These are phyloP conservation scores for Citrus cavaleriei DNA, from an alignment of 345 rosid species.

Conservation along the genomic window DNA sequence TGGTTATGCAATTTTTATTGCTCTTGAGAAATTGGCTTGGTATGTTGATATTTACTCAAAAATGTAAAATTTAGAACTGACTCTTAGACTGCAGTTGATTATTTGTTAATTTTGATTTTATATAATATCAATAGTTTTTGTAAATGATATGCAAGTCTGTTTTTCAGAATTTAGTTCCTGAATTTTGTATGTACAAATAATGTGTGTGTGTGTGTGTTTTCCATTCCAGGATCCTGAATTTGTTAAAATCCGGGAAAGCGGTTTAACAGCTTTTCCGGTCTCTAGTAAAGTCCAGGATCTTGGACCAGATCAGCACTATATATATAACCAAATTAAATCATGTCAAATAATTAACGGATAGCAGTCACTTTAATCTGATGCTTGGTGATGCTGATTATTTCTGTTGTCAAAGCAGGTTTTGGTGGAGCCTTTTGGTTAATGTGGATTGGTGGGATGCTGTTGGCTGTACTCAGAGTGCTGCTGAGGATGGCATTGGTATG, in stretches of 20 bases:
- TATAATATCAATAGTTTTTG: neutral
- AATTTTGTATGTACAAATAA: neutral
- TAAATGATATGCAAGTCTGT: neutral
- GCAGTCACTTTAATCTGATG: neutral
- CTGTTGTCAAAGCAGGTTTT: slow-evolving; percentile 63
- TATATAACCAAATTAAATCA: neutral
- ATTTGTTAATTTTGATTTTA: neutral
- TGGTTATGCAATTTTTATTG: neutral
- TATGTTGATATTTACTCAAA: neutral
- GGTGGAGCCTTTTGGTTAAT: slow-evolving; percentile 99
- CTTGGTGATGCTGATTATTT: slow-evolving; percentile 10
- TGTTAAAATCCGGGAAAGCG: too few species aligned
- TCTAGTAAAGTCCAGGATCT: too few species aligned
- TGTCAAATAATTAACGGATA: neutral
- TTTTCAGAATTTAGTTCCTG: neutral
- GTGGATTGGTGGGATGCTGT: slow-evolving; percentile 99
- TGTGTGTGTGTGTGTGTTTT: too few species aligned
- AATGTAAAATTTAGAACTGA: neutral
- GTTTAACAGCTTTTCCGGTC: too few species aligned
- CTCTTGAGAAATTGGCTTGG: neutral
- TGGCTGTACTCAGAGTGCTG: slow-evolving; percentile 99
- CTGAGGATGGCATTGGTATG: slow-evolving; percentile 94
- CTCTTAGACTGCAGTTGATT: neutral
- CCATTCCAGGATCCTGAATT: too few species aligned
- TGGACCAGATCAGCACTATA: too few species aligned